Evolutionary conservation across 257 asterid genomes (phyloP).

Genomic region (Jacaranda mimosifolia): DNA sequence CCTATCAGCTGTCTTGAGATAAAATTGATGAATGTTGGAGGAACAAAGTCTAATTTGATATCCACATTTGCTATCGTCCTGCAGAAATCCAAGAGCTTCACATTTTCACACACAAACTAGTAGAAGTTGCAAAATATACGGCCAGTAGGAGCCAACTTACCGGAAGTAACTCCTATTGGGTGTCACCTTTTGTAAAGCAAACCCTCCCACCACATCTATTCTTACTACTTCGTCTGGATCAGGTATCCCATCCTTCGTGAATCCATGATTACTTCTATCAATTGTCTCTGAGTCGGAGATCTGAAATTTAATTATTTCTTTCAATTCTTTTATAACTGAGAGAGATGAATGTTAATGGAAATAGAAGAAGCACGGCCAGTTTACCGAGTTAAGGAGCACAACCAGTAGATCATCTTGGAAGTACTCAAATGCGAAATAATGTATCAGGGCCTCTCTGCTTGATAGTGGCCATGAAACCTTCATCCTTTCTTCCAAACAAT

Average conservation of each 20-base stretch:
- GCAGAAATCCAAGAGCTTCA: slow-evolving; percentile 24
- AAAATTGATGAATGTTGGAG: slow-evolving; percentile 70
- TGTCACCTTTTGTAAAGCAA: slow-evolving; percentile 67
- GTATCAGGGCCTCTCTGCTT: slow-evolving; percentile 63
- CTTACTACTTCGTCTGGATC: slow-evolving; percentile 62
- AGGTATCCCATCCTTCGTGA: slow-evolving; percentile 58
- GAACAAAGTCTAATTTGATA: slow-evolving; percentile 64
- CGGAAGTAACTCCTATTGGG: slow-evolving; percentile 64
- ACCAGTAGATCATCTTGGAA: slow-evolving; percentile 62
- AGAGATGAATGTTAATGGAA: background rate
- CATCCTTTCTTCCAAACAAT: slow-evolving; percentile 73
- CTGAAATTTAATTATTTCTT: slow-evolving; percentile 39
- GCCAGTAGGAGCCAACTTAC: slow-evolving; percentile 33
- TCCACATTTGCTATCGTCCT: slow-evolving; percentile 74
- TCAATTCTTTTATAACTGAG: background rate
- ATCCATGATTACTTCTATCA: slow-evolving; percentile 54
- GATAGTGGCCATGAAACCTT: slow-evolving; percentile 77
- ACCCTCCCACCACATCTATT: slow-evolving; percentile 73
- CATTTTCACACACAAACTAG: background rate
- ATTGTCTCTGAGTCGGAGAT: slow-evolving; percentile 63
- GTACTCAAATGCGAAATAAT: slow-evolving; percentile 63
- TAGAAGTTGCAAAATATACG: background rate
- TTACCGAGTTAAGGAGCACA: slow-evolving; percentile 69
- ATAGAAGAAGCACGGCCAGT: background rate
- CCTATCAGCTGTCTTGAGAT: slow-evolving; percentile 73